Evolutionary conservation across 2,329 filamentous ascomycete species (phyloP).

Genomic region (Paecilomyces niveus): DNA sequence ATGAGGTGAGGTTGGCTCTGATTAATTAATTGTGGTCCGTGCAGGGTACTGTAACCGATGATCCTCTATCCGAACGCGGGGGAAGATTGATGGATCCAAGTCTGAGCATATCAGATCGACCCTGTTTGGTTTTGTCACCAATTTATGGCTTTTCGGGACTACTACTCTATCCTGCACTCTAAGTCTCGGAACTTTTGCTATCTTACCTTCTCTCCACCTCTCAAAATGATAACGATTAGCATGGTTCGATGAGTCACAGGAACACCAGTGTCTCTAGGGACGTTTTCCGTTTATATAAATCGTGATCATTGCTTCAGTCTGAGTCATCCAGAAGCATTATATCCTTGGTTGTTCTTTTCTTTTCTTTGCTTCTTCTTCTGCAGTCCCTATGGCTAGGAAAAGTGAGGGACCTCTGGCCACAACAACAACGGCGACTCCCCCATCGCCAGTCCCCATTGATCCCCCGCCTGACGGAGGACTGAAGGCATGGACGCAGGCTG

Average conservation of each 20-base stretch:
- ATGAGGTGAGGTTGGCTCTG: background rate
- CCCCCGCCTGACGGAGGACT: constrained; percentile 46
- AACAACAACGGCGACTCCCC: background rate
- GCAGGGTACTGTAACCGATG: no score
- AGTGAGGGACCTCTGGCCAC: background rate
- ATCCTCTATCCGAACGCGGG: no score
- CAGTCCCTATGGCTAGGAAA: background rate
- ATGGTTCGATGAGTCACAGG: background rate
- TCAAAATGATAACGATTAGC: no score
- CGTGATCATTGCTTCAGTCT: background rate
- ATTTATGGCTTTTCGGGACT: background rate
- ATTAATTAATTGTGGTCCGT: background rate
- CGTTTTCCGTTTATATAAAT: background rate
- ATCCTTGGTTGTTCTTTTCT: background rate
- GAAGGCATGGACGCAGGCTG: constrained; percentile 50
- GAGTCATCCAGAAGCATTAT: background rate
- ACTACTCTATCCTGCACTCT: no score
- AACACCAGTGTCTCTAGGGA: no score
- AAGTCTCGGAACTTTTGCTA: no score
- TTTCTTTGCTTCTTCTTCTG: background rate
- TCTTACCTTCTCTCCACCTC: no score
- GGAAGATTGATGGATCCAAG: no score
- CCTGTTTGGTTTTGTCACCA: background rate
- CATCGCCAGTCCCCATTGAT: constrained; percentile 14
- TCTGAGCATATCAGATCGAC: background rate